Evolutionary conservation across 192 early-diverging fungal species (phyloP).

Genomic region (Gryganskiella cystojenkinii): DNA sequence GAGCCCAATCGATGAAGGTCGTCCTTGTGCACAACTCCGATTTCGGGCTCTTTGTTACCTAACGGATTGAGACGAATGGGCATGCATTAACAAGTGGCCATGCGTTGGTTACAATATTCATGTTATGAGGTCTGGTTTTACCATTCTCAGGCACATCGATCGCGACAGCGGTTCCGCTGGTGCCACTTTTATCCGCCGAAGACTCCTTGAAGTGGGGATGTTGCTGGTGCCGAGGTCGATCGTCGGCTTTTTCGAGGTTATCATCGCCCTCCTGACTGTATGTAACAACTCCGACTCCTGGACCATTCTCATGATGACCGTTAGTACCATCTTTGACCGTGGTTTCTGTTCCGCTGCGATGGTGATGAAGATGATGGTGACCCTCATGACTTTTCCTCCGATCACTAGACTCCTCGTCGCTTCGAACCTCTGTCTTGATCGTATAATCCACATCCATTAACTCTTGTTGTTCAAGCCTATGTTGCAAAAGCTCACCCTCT

Average conservation of each 20-base stretch:
- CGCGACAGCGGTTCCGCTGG: neutral
- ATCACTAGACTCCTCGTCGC: neutral
- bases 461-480: neutral
- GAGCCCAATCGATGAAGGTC: constrained; percentile 2
- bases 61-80: no score
- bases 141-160: constrained; percentile 9
- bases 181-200: neutral
- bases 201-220: constrained; percentile 10
- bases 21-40: neutral
- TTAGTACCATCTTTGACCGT: neutral
- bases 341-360: neutral
- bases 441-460: neutral
- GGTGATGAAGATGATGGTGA: neutral
- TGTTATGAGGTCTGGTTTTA: no score
- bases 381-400: neutral
- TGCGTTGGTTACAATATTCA: no score
- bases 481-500: neutral
- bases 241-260: neutral
- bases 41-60: no score
- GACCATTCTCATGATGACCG: neutral
- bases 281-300: neutral
- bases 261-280: neutral
- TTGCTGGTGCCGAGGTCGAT: neutral
- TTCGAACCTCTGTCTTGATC: constrained; percentile 13
- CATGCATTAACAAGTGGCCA: no score